Percentiles rank a stretch among this genome's conserved stretches.
Conservation (phyloP, 768 basidiomycete species). For the Hydnomerulius pinastri region DNA sequence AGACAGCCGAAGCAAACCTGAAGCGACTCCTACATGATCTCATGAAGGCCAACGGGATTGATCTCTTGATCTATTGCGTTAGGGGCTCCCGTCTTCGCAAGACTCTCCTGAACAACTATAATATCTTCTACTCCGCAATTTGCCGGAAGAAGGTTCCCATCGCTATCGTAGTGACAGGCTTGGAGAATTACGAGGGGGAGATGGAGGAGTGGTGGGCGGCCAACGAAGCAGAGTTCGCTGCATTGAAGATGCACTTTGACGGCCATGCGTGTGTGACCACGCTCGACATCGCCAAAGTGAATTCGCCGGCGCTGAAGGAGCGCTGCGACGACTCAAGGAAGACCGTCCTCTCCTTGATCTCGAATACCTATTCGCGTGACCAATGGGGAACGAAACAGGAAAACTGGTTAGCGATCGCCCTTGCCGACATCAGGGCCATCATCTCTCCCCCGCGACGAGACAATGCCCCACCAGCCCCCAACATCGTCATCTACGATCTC, state of each 20-base stretch:
- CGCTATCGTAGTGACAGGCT: constrained; percentile 38
- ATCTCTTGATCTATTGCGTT: constrained; percentile 35
- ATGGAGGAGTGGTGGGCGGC: constrained; percentile 36
- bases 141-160: constrained; percentile 39
- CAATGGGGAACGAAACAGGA: constrained; percentile 26
- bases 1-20: constrained; percentile 29
- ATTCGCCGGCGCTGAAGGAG: constrained; percentile 28
- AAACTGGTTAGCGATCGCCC: constrained; percentile 18
- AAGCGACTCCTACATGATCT: constrained; percentile 26
- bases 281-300: constrained; percentile 28
- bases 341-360: constrained; percentile 22
- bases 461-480: constrained; percentile 12
- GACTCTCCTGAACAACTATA: constrained; percentile 34
- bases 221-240: constrained; percentile 30
- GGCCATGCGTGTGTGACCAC: constrained; percentile 44
- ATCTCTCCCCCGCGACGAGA: constrained; percentile 11
- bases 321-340: constrained; percentile 29
- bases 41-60: constrained; percentile 27
- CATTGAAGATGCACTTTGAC: constrained; percentile 33
- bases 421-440: constrained; percentile 27
- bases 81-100: constrained; percentile 33
- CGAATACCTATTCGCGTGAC: constrained; percentile 17
- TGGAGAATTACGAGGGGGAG: constrained; percentile 36
- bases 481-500: constrained; percentile 26
- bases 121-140: constrained; percentile 38